phyloP scores from a whole-genome alignment of 1,284 basidiomycete species.

The Acaromyces ingoldii region DNA sequence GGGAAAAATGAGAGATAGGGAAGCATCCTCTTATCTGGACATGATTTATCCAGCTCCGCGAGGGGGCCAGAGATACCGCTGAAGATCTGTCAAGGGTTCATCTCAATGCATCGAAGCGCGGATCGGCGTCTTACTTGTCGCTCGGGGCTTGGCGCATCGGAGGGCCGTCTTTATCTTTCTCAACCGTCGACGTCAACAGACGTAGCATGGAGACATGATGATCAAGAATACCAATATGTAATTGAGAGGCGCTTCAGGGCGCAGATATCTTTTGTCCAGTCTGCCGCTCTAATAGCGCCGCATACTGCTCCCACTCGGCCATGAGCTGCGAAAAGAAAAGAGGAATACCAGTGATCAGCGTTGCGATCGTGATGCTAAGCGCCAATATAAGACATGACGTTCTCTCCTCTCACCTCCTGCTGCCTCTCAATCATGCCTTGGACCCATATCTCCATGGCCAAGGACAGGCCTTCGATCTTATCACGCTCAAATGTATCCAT shows the following conservation, averaged over 20 bases:
- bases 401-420: constrained; percentile 61
- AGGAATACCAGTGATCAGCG: neutral
- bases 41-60: too few relatives aligned
- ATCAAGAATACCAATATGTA: neutral
- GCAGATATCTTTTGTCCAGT: constrained; percentile 14
- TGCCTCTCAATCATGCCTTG: constrained; percentile 76
- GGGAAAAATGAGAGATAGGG: too few relatives aligned
- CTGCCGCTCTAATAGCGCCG: constrained; percentile 32
- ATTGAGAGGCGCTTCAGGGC: neutral
- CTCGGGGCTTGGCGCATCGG: too few relatives aligned
- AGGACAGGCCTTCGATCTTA: constrained; percentile 81
- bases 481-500: constrained; percentile 90
- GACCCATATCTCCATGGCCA: constrained; percentile 68
- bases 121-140: too few relatives aligned
- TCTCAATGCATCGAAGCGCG: too few relatives aligned
- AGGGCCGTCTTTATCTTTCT: too few relatives aligned
- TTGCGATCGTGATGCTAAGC: neutral
- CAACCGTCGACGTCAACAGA: neutral
- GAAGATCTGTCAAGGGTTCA: too few relatives aligned
- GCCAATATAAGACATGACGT: neutral
- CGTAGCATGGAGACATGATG: neutral
- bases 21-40: too few relatives aligned
- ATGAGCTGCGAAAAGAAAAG: constrained; percentile 6
- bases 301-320: constrained; percentile 37
- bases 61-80: too few relatives aligned